Evolutionary conservation across 2,329 filamentous ascomycete species (phyloP).

Genomic region (Emmonsia crescens): DNA sequence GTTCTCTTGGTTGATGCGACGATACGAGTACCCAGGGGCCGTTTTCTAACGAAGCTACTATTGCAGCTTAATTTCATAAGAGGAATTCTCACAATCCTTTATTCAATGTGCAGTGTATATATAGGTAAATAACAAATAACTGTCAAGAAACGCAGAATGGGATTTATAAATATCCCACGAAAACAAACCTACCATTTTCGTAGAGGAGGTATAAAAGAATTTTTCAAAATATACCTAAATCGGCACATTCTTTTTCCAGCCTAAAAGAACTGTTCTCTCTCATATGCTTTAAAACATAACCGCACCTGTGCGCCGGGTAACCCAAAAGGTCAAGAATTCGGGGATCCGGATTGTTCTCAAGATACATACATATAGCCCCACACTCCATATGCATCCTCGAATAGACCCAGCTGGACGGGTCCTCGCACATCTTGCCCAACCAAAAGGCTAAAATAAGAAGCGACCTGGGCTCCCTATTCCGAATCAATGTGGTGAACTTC

Average conservation of each 20-base stretch:
- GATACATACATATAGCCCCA: conserved; percentile 27
- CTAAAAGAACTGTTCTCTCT: conserved; percentile 7
- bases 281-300: conserved; percentile 21
- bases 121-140: too few species aligned
- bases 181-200: not conserved
- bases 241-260: not conserved
- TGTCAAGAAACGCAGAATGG: too few species aligned
- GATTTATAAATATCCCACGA: too few species aligned
- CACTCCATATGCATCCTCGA: conserved; percentile 24
- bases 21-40: too few species aligned
- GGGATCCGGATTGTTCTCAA: conserved; percentile 23
- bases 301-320: conserved; percentile 25
- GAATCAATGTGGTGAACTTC: conserved; percentile 20
- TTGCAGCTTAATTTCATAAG: not conserved
- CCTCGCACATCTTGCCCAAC: conserved; percentile 22
- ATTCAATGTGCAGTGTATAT: not conserved
- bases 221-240: not conserved
- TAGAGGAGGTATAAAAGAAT: not conserved
- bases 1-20: too few species aligned
- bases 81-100: not conserved
- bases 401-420: conserved; percentile 23
- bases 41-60: not conserved
- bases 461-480: conserved; percentile 23
- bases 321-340: conserved; percentile 20
- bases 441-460: conserved; percentile 26